Evolutionary conservation across 805 yeast genomes (phyloP).

Genomic region (Dipodascopsis uninucleata): DNA sequence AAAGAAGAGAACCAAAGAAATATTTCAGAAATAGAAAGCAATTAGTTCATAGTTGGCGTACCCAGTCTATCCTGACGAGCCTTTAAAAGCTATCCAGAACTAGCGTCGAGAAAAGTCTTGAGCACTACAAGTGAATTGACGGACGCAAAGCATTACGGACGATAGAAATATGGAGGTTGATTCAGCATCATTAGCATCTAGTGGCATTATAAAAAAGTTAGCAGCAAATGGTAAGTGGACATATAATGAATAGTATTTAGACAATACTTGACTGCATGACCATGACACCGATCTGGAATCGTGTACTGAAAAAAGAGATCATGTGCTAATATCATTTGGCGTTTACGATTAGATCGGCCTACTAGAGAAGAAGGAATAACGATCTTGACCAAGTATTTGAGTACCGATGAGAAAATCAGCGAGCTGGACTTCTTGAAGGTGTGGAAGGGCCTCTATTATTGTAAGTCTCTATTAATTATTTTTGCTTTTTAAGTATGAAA

Average conservation of each 20-base stretch:
- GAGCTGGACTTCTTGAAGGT: conserved; percentile 65
- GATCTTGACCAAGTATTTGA: conserved; percentile 5
- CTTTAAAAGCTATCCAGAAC: too few relatives aligned
- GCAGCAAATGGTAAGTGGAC: conserved; percentile 72
- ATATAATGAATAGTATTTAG: too few relatives aligned
- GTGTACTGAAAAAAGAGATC: too few relatives aligned
- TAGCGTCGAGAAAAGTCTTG: too few relatives aligned
- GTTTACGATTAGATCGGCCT: conserved; percentile 18
- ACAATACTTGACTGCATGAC: neutral
- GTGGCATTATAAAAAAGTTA: conserved; percentile 61
- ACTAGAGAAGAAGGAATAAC: conserved; percentile 23
- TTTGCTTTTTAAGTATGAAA: neutral
- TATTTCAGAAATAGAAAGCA: too few relatives aligned
- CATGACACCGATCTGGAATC: too few relatives aligned
- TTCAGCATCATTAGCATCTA: conserved; percentile 1
- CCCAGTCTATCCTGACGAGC: too few relatives aligned
- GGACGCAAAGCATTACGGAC: too few relatives aligned
- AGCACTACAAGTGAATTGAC: too few relatives aligned
- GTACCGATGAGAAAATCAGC: conserved; percentile 7
- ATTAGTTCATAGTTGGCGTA: too few relatives aligned
- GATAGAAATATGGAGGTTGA: too few relatives aligned
- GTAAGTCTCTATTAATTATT: conserved; percentile 9
- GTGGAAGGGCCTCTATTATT: conserved; percentile 91
- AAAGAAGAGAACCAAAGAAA: too few relatives aligned
- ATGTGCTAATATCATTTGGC: neutral